These are phyloP conservation scores for Pseudozyma sp. DNA, from an alignment of 1,284 basidiomycete genomes.

Conservation along the genomic window DNA sequence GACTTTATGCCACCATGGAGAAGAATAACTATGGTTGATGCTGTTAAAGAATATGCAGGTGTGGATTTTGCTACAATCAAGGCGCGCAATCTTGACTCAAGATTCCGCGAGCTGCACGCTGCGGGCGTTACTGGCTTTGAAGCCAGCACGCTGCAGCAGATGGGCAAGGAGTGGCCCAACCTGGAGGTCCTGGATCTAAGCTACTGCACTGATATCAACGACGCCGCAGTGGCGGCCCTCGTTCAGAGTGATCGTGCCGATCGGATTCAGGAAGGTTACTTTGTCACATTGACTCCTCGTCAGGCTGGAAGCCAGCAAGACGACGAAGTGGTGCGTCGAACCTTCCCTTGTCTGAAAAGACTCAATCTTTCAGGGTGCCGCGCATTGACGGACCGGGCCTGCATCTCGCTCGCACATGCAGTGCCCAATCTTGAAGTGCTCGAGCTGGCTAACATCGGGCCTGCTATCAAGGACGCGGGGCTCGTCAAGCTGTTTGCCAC, in stretches of 20 bases:
- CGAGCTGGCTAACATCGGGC: slow-evolving; percentile 79
- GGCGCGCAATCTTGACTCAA: slow-evolving; percentile 32
- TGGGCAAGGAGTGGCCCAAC: slow-evolving; percentile 71
- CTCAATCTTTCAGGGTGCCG: slow-evolving; percentile 81
- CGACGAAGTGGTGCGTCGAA: slow-evolving; percentile 35
- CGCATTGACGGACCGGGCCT: slow-evolving; percentile 79
- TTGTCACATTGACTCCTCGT: slow-evolving; percentile 40
- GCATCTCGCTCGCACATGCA: slow-evolving; percentile 78
- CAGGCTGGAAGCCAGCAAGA: slow-evolving; percentile 46
- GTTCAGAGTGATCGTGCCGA: slow-evolving; percentile 68
- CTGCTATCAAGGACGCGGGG: slow-evolving; percentile 74
- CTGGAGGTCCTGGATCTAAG: slow-evolving; percentile 86
- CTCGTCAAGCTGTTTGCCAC: slow-evolving; percentile 79
- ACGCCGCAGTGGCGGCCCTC: slow-evolving; percentile 80
- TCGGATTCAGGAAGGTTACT: slow-evolving; percentile 15
- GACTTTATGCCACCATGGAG: too few relatives aligned
- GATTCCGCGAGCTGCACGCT: slow-evolving; percentile 72
- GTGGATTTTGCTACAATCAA: slow-evolving; percentile 19
- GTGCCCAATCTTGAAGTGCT: slow-evolving; percentile 82
- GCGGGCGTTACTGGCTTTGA: slow-evolving; percentile 76
- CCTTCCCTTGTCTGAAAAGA: slow-evolving; percentile 75
- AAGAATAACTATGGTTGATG: too few relatives aligned
- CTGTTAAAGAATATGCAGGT: too few relatives aligned
- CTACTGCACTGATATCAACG: slow-evolving; percentile 76
- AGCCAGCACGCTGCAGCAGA: slow-evolving; percentile 73